phyloP scores from a whole-genome alignment of 2,329 filamentous ascomycete species.

The Colletotrichum shisoi region DNA sequence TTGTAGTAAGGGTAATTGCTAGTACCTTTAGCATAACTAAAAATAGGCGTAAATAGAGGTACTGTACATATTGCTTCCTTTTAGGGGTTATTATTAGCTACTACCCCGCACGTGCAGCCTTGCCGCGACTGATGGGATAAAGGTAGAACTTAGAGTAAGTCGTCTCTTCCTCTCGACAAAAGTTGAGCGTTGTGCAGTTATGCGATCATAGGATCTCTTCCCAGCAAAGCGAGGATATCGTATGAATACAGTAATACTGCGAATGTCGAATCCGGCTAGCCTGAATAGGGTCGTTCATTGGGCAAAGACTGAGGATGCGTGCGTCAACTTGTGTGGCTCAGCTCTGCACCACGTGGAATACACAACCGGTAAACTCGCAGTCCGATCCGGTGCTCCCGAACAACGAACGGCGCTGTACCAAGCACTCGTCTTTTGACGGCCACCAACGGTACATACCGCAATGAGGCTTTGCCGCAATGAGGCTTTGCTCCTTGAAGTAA shows the following conservation, averaged over 20 bases:
- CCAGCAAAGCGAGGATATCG: background rate
- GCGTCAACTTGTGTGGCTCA: background rate
- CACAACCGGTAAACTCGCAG: no score
- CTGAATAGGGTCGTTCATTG: background rate
- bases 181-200: no score
- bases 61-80: no score
- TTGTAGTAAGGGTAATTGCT: no score
- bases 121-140: no score
- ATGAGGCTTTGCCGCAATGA: background rate
- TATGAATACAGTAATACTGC: no score
- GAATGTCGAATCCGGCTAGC: no score
- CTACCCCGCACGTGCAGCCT: no score
- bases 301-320: background rate
- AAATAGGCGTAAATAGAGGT: no score
- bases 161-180: background rate
- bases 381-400: background rate
- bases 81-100: no score
- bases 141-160: background rate
- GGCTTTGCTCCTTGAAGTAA: slow-evolving; percentile 7
- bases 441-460: background rate
- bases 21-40: no score
- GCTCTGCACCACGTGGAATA: background rate
- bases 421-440: background rate
- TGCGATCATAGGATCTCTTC: background rate
- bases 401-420: background rate